A percentile compares a stretch with the other conserved stretches of the same genome.
These are phyloP conservation scores for Carallia brachiata DNA, from an alignment of 345 rosid genomes.

Conservation along the genomic window DNA sequence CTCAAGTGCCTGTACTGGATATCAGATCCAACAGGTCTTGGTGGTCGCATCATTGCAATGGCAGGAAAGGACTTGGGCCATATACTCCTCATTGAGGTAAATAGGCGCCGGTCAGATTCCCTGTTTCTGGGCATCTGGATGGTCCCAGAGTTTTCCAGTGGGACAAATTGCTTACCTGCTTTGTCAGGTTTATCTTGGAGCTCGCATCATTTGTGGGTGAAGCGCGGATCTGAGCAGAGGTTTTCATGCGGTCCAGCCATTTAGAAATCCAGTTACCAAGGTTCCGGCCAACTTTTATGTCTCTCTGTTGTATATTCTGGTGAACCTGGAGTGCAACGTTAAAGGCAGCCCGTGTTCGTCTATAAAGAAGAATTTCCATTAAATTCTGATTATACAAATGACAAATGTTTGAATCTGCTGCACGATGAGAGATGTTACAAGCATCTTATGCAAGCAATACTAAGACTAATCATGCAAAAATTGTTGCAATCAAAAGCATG, in stretches of 20 bases:
- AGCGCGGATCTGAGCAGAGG: conserved; percentile 81
- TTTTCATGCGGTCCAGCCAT: conserved; percentile 80
- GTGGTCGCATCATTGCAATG: conserved; percentile 54
- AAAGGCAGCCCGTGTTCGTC: conserved; percentile 61
- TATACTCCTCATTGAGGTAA: conserved; percentile 41
- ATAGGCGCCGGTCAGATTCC: conserved; percentile 54
- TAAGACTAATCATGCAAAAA: neutral
- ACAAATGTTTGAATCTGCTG: neutral
- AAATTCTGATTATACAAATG: neutral
- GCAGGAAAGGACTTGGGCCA: conserved; percentile 58
- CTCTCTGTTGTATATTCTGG: conserved; percentile 71
- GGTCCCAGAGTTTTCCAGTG: conserved; percentile 39
- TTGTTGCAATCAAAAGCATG: neutral
- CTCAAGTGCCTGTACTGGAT: conserved; percentile 61
- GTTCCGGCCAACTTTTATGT: conserved; percentile 81
- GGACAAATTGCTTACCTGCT: conserved; percentile 36
- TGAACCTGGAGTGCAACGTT: conserved; percentile 68
- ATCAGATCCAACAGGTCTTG: conserved; percentile 45
- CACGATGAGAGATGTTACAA: no score
- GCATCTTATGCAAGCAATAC: neutral
- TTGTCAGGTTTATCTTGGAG: conserved; percentile 37
- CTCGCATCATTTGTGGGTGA: conserved; percentile 23
- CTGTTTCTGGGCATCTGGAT: conserved; percentile 35
- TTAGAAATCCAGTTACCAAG: conserved; percentile 86
- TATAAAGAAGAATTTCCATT: conserved; percentile 20